These are phyloP conservation scores for Gloeostereum incarnatum DNA, from an alignment of 768 basidiomycete genomes.

Conservation along the genomic window DNA sequence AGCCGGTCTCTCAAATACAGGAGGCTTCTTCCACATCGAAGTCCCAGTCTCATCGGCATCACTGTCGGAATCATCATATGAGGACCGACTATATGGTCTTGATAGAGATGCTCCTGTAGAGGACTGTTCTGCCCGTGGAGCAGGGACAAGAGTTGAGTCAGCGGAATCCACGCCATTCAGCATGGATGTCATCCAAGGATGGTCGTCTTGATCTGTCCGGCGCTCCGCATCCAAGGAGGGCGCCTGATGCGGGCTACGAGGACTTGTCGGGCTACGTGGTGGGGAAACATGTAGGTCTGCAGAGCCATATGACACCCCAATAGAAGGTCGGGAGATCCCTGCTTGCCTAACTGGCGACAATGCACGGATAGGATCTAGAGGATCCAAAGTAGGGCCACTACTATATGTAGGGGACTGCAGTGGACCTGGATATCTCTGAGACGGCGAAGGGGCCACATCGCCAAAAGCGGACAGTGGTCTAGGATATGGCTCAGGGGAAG, in stretches of 20 bases:
- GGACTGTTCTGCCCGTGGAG: not conserved
- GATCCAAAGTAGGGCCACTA: not conserved
- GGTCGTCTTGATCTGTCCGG: slow-evolving; percentile 6
- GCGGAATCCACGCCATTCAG: not conserved
- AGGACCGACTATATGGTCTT: no score
- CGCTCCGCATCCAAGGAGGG: no score
- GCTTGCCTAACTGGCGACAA: not conserved
- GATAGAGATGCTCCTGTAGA: no score
- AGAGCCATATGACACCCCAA: slow-evolving; percentile 21
- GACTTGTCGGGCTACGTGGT: slow-evolving; percentile 56
- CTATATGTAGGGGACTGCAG: slow-evolving; percentile 27
- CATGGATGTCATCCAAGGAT: not conserved
- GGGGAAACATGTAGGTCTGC: slow-evolving; percentile 39
- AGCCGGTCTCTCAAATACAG: slow-evolving; percentile 20
- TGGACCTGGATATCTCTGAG: slow-evolving; percentile 18
- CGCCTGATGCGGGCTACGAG: slow-evolving; percentile 28
- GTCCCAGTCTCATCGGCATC: slow-evolving; percentile 31
- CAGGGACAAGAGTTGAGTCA: no score
- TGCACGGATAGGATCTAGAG: not conserved
- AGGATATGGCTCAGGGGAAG: slow-evolving; percentile 47
- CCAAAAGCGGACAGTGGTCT: slow-evolving; percentile 59
- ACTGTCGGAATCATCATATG: slow-evolving; percentile 40
- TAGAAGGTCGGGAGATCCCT: not conserved
- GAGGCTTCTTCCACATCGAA: slow-evolving; percentile 32
- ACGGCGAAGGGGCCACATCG: slow-evolving; percentile 32